A percentile compares a stretch with the other conserved stretches of the same genome.
phyloP scores from a whole-genome alignment of 2,329 filamentous ascomycete genomes.

The Scopulariopsis brevicaulis region DNA sequence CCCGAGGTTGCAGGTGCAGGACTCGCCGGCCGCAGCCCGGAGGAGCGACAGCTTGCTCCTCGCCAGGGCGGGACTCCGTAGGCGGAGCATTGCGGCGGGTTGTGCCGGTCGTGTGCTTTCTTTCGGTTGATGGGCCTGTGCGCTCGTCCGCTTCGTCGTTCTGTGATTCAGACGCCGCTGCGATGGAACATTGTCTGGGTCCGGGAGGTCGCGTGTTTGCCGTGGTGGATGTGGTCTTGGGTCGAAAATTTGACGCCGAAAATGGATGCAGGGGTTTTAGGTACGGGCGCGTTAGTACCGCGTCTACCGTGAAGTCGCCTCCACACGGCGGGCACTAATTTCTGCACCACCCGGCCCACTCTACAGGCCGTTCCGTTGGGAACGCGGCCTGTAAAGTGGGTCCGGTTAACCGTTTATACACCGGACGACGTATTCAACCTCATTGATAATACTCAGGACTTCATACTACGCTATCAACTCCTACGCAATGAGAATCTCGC shows the following conservation, averaged over 20 bases:
- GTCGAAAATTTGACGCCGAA: not conserved
- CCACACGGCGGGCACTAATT: too few species aligned
- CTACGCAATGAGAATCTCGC: too few species aligned
- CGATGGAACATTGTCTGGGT: not conserved
- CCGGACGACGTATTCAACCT: too few species aligned
- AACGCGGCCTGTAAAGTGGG: too few species aligned
- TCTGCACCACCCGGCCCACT: not conserved
- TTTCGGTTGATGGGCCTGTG: not conserved
- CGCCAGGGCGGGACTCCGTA: not conserved
- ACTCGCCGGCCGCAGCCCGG: not conserved
- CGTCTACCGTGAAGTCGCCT: not conserved
- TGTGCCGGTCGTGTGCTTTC: not conserved
- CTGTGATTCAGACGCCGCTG: not conserved
- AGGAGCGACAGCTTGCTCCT: not conserved
- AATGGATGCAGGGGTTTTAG: not conserved
- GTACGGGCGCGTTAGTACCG: not conserved
- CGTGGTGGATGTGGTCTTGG: not conserved
- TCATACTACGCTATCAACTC: too few species aligned
- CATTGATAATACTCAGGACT: too few species aligned
- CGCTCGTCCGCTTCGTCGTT: not conserved
- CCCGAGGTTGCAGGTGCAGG: not conserved
- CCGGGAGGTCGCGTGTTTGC: not conserved
- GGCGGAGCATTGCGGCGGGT: slow-evolving; percentile 1
- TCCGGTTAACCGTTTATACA: too few species aligned
- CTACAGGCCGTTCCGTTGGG: too few species aligned